These are phyloP conservation scores for Dactylis glomerata DNA, from an alignment of 176 grass and related monocot genomes.

Conservation along the genomic window DNA sequence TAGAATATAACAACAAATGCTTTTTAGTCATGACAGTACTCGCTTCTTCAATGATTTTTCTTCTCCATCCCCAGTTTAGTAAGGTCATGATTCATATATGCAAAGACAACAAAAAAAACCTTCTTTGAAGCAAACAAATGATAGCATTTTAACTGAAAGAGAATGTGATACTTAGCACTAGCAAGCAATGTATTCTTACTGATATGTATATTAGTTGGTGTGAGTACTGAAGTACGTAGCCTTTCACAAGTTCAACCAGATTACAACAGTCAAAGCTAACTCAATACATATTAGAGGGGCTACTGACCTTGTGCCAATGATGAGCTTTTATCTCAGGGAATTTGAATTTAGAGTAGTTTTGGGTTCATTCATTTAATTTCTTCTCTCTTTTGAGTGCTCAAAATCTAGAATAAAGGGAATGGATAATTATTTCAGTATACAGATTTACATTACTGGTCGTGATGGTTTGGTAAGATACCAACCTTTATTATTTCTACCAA, in stretches of 20 bases:
- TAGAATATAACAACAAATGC: too few species aligned
- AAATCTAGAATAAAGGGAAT: constrained; percentile 49
- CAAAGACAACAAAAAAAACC: not conserved
- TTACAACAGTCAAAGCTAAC: not conserved
- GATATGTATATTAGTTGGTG: not conserved
- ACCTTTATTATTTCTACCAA: too few species aligned
- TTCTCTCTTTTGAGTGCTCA: constrained; percentile 87
- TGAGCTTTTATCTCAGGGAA: constrained; percentile 96
- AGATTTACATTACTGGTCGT: too few species aligned
- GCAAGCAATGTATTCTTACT: not conserved
- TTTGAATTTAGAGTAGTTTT: constrained; percentile 84
- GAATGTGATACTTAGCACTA: not conserved
- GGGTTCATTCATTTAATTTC: constrained; percentile 95
- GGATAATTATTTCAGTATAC: constrained; percentile 4
- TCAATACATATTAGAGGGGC: not conserved
- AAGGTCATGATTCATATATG: not conserved
- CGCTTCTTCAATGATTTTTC: not conserved
- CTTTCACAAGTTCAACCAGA: constrained; percentile 42
- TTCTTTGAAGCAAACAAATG: not conserved
- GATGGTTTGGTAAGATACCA: too few species aligned
- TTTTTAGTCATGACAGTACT: too few species aligned
- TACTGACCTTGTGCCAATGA: constrained; percentile 88
- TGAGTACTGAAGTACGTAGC: not conserved
- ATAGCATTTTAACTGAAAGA: not conserved
- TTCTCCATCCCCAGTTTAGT: constrained; percentile 8